These are phyloP conservation scores for Pseudonitzschia multistriata DNA, from an alignment of 108 stramenopile genomes.

Conservation along the genomic window DNA sequence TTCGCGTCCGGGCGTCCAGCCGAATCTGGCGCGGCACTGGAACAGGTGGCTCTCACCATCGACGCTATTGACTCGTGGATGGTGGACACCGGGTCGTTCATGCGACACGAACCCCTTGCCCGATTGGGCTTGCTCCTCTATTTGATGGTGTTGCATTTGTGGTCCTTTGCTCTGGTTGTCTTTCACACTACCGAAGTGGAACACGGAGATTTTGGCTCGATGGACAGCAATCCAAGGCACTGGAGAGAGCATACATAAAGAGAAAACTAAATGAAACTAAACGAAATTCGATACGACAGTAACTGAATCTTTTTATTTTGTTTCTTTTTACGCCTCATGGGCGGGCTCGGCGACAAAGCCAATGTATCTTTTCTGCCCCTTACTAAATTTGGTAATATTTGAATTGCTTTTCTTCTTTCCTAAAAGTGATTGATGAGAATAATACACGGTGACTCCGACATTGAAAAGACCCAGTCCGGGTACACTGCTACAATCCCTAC, in stretches of 20 bases:
- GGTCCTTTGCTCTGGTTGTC: slow-evolving; percentile 79
- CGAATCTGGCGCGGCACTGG: slow-evolving; percentile 37
- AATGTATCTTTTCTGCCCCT: too few relatives aligned
- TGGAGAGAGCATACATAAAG: slow-evolving; percentile 25
- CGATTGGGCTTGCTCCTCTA: slow-evolving; percentile 70
- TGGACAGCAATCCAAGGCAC: slow-evolving; percentile 39
- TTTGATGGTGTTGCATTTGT: slow-evolving; percentile 68
- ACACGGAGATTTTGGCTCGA: slow-evolving; percentile 42
- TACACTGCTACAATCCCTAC: too few relatives aligned
- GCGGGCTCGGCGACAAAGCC: too few relatives aligned
- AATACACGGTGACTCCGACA: too few relatives aligned
- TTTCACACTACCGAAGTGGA: slow-evolving; percentile 57
- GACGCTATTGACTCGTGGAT: slow-evolving; percentile 75
- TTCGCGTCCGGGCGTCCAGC: slow-evolving; percentile 45
- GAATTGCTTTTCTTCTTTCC: too few relatives aligned
- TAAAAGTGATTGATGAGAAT: too few relatives aligned
- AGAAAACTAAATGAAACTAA: background rate
- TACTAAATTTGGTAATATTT: too few relatives aligned
- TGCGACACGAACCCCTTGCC: slow-evolving; percentile 75
- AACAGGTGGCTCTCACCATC: slow-evolving; percentile 56
- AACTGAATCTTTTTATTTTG: too few relatives aligned
- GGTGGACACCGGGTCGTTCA: slow-evolving; percentile 66
- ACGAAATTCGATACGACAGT: background rate
- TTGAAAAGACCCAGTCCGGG: too few relatives aligned
- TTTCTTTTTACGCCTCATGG: too few relatives aligned